These are phyloP conservation scores for Nannizziopsis barbatae DNA, from an alignment of 2,329 filamentous ascomycete species.

Conservation along the genomic window DNA sequence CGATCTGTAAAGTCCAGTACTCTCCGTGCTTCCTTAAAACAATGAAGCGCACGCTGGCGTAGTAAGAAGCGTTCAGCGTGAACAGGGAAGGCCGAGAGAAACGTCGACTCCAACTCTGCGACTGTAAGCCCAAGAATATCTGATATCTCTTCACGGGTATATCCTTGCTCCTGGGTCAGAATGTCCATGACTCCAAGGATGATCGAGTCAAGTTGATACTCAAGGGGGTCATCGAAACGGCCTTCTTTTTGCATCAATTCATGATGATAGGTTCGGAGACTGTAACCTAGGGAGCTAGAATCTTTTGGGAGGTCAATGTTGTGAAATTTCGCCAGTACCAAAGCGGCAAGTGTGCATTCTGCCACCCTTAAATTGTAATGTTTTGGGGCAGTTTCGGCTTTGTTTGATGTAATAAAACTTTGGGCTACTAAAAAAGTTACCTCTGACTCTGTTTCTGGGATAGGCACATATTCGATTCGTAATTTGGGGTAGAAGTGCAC, in stretches of 20 bases:
- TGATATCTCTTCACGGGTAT: constrained; percentile 77
- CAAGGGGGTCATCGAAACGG: constrained; percentile 40
- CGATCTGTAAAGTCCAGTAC: constrained; percentile 74
- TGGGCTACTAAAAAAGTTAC: constrained; percentile 89
- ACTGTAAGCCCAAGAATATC: constrained; percentile 57
- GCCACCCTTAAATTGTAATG: constrained; percentile 97
- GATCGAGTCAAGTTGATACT: constrained; percentile 62
- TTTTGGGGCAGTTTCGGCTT: constrained; percentile 82
- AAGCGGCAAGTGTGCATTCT: constrained; percentile 80
- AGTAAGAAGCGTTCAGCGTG: constrained; percentile 80
- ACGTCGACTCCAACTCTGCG: constrained; percentile 60
- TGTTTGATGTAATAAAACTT: constrained; percentile 86
- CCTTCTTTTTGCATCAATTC: constrained; percentile 54
- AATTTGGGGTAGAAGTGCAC: constrained; percentile 79
- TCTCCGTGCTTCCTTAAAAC: constrained; percentile 77
- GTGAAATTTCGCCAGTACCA: constrained; percentile 50
- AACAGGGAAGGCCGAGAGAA: constrained; percentile 80
- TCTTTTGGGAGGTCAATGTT: constrained; percentile 60
- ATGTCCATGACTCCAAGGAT: constrained; percentile 57
- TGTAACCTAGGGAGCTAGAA: constrained; percentile 69
- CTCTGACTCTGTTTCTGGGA: constrained; percentile 70
- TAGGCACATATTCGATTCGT: constrained; percentile 62
- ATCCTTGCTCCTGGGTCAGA: constrained; percentile 69
- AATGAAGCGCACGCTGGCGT: constrained; percentile 76
- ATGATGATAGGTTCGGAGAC: constrained; percentile 76